Conservation (phyloP, 2,329 filamentous ascomycete genomes). For the Colletotrichum melonis region DNA sequence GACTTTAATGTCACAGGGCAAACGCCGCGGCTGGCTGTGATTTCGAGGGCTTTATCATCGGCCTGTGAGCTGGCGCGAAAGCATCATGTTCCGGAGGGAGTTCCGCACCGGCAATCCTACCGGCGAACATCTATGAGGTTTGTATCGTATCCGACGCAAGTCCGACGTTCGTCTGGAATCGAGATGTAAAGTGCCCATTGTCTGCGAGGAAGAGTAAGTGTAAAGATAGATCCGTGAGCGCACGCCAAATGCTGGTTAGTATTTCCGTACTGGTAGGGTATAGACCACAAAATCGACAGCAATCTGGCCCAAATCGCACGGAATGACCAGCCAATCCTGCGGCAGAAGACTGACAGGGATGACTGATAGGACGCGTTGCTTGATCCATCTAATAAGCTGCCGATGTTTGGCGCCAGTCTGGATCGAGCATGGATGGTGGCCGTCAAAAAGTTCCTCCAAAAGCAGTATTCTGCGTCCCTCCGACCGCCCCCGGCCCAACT, state of each 20-base stretch:
- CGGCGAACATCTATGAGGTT: not conserved
- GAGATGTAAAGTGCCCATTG: not conserved
- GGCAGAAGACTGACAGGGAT: not conserved
- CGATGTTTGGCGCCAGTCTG: constrained; percentile 9
- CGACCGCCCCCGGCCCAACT: not conserved
- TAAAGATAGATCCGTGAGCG: not conserved
- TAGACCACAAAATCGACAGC: not conserved
- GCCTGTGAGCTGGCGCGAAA: not conserved
- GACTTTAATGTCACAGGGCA: constrained; percentile 1
- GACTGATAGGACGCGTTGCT: constrained; percentile 7
- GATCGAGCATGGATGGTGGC: not conserved
- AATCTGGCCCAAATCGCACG: constrained; percentile 6
- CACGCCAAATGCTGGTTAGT: not conserved
- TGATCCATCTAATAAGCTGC: constrained; percentile 27
- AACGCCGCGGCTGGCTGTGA: not conserved
- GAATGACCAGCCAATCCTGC: not conserved
- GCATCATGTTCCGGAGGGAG: not conserved
- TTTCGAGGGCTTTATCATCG: not conserved
- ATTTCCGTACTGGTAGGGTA: too few relatives aligned
- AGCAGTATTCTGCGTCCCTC: constrained; percentile 2
- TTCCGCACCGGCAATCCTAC: not conserved
- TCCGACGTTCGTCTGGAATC: not conserved
- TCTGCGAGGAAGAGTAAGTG: not conserved
- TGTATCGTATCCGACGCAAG: not conserved
- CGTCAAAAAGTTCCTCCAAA: constrained; percentile 27